These are phyloP conservation scores for Entoloma clypeatum DNA, from an alignment of 1,284 basidiomycete species.

Conservation along the genomic window DNA sequence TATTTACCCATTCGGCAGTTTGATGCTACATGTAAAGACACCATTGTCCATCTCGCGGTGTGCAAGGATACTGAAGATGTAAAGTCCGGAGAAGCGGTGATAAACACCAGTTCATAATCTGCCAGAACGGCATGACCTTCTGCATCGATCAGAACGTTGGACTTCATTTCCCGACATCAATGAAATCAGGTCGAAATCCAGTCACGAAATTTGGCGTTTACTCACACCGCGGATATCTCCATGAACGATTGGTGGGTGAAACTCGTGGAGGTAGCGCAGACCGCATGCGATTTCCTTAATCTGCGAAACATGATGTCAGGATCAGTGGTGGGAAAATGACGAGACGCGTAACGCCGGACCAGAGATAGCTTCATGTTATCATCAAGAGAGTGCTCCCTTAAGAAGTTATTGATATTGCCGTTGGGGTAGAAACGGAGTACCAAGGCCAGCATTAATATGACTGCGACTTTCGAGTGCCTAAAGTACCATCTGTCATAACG, in stretches of 20 bases:
- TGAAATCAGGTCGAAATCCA: neutral
- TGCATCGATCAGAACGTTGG: conserved; percentile 23
- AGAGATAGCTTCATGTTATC: conserved; percentile 7
- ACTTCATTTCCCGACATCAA: no score
- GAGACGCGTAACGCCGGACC: no score
- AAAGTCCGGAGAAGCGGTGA: conserved; percentile 20
- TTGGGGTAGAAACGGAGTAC: conserved; percentile 19
- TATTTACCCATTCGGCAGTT: no score
- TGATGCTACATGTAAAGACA: no score
- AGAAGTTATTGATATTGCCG: conserved; percentile 16
- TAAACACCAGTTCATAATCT: conserved; percentile 20
- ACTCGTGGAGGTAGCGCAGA: conserved; percentile 16
- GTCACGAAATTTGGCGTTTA: neutral
- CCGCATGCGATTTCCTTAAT: conserved; percentile 17
- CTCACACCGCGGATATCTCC: conserved; percentile 23
- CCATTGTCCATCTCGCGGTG: conserved; percentile 22
- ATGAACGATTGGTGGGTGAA: conserved; percentile 15
- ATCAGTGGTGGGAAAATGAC: no score
- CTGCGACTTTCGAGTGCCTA: conserved; percentile 13
- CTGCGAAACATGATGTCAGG: conserved; percentile 6
- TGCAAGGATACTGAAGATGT: conserved; percentile 22
- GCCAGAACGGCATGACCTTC: conserved; percentile 17
- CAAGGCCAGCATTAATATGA: conserved; percentile 18
- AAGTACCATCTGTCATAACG: no score
- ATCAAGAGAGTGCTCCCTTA: neutral